These are phyloP conservation scores for Aspergillus avenaceus DNA, from an alignment of 495 filamentous ascomycete species.

Conservation along the genomic window DNA sequence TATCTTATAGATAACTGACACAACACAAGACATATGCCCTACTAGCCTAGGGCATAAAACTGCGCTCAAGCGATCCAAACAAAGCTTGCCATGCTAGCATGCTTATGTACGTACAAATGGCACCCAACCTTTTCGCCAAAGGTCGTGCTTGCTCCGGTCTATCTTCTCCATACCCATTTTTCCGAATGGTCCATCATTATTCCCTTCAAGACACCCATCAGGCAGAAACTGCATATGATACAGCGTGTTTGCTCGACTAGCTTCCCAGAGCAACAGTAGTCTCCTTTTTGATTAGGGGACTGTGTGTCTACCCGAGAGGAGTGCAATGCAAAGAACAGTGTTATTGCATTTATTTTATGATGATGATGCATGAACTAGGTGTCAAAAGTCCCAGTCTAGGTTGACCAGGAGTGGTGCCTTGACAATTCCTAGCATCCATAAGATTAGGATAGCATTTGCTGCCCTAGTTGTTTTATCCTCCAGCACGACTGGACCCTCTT, in stretches of 20 bases:
- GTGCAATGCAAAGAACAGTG: too few species aligned
- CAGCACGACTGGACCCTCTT: too few species aligned
- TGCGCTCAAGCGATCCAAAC: background rate
- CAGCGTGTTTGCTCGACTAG: background rate
- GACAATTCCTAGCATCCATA: too few species aligned
- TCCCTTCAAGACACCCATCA: background rate
- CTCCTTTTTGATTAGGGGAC: background rate
- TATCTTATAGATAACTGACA: too few species aligned
- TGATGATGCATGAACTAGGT: too few species aligned
- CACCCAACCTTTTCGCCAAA: background rate
- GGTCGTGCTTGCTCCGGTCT: background rate
- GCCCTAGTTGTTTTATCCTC: too few species aligned
- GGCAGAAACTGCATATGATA: background rate
- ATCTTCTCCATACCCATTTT: background rate
- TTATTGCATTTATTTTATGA: too few species aligned
- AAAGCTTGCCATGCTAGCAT: background rate
- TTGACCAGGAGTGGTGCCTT: too few species aligned
- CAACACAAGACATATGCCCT: background rate
- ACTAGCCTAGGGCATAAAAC: background rate
- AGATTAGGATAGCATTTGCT: too few species aligned
- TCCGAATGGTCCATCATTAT: background rate
- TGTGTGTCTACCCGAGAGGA: slow-evolving; percentile 1
- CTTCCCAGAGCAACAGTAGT: background rate
- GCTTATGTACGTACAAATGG: background rate
- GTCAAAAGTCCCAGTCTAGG: too few species aligned